Base-by-base conservation (phyloP, 345 rosid genomes). In the Sonneratia alba region DNA sequence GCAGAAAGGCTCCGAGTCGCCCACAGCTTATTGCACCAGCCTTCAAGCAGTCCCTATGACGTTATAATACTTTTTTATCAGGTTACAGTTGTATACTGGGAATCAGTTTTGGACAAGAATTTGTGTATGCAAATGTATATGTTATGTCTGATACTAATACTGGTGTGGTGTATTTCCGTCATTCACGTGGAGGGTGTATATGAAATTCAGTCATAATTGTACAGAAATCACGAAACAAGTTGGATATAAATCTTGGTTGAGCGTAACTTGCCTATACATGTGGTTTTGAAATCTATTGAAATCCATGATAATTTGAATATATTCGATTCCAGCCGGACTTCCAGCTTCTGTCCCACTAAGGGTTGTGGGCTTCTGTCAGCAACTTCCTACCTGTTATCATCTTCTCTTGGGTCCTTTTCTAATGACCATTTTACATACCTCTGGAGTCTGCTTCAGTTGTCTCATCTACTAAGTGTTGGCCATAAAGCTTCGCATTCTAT, bases 121-220 rank as follows among this genome's bases (percentile, higher is more conserved):
- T 24, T 63, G 67, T 63, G 4, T 63, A 63, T 63, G 32, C 67
- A 63, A 32, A 63, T 63, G 38, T 63, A 63, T 63, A 62, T 62
- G 38, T 63, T 32, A 47, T 47, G 4, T 14, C 51, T 14, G 51
- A 7, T 47, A 47, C 51, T 8, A 40, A 40, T 40, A 8, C 43
- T 8, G 5, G 43, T 40, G 9, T 8, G 5, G 43, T 40, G 9
- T 40, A 40, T 4, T 40, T 47, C 51, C 2, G 51, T 47, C 51
- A 47, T 14, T 47, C 51, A 3, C 51, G 11, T 47, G 0, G 51
- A 47, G 51, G 16, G 51, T 47, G 16, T 47, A 10, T 11, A 11
- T 14, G 16, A 9, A 47, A 2, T 7, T 7, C 51, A 11, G 16
- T 47, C 18, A 48, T 14, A 48, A 12, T 48, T 27, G 53, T 48